phyloP scores from a whole-genome alignment of 257 asterid species.

The Solanum clarkiae region DNA sequence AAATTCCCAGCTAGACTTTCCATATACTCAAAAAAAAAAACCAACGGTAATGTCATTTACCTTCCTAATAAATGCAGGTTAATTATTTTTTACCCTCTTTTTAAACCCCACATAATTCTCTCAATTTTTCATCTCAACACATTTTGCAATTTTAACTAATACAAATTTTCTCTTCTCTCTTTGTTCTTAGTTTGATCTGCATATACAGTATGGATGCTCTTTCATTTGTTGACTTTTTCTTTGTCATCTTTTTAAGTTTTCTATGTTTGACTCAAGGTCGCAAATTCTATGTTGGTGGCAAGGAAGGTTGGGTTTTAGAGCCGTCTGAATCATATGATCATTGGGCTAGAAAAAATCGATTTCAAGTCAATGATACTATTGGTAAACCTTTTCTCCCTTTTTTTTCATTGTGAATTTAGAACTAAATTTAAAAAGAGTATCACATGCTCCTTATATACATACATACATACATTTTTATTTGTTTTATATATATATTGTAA shows the following conservation, averaged over 20 bases:
- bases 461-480: not conserved
- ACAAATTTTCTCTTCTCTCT: not conserved
- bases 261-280: not conserved
- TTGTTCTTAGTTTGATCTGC: not conserved
- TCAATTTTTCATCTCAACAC: not conserved
- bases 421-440: not conserved
- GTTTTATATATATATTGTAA: not conserved
- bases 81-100: not conserved
- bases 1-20: not conserved
- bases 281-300: constrained; percentile 17
- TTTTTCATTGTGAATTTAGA: not conserved
- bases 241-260: not conserved
- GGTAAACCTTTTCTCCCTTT: not conserved
- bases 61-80: not conserved
- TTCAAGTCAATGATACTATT: constrained; percentile 28
- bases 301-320: constrained; percentile 20
- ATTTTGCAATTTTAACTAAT: not conserved
- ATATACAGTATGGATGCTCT: not conserved
- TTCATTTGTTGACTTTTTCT: not conserved
- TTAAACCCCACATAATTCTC: not conserved
- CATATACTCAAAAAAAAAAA: not conserved
- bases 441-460: not conserved
- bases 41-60: constrained; percentile 1
- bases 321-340: constrained; percentile 20
- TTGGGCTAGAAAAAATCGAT: constrained; percentile 24